phyloP scores from a whole-genome alignment of 345 rosid genomes.

The Excoecaria cochinchinensis region DNA sequence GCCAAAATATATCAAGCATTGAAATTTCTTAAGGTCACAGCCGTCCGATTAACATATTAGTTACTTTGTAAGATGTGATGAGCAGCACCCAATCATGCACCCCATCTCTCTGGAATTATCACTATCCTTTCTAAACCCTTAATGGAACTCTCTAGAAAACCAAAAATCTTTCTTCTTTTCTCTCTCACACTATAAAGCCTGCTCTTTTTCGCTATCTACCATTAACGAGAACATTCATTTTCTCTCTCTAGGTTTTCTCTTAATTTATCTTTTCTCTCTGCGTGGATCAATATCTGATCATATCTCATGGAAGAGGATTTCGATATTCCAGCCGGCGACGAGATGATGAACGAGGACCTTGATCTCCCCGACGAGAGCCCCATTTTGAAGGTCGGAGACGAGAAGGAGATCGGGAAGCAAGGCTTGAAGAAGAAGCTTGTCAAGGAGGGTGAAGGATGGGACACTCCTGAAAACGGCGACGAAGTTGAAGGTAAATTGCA shows the following conservation, averaged over 20 bases:
- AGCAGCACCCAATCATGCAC: not conserved
- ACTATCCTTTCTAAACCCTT: not conserved
- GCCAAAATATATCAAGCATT: not conserved
- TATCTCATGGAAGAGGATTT: conserved; percentile 24
- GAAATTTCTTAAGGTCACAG: not conserved
- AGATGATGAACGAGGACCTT: conserved; percentile 16
- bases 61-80: no score
- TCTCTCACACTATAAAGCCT: not conserved
- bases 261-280: not conserved
- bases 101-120: not conserved
- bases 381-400: conserved; percentile 16
- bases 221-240: not conserved
- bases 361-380: conserved; percentile 8
- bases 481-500: conserved; percentile 68
- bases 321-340: conserved; percentile 20
- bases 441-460: conserved; percentile 66
- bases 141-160: conserved; percentile 20
- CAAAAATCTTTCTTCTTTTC: not conserved
- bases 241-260: not conserved
- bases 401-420: conserved; percentile 70
- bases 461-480: conserved; percentile 67
- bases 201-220: not conserved
- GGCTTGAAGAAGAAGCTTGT: conserved; percentile 86
- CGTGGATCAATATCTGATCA: not conserved
- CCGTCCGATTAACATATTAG: not conserved